A percentile compares a stretch with the other conserved stretches of the same genome.
Conservation (phyloP, 164 flowering plant species). For the Liriodendron chinense region DNA sequence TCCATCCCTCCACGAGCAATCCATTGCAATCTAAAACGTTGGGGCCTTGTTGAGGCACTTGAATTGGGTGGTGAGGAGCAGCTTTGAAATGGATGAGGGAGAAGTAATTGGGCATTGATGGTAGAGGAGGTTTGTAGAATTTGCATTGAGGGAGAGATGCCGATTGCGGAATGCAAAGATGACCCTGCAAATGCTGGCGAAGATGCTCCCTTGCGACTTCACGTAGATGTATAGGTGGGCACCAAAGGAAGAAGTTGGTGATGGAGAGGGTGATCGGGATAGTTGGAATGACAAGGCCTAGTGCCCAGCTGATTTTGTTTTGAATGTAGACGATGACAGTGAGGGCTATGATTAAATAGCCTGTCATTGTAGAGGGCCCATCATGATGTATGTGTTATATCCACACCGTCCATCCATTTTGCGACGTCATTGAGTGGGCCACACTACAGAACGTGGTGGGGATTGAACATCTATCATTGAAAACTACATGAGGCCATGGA, state of each 20-base stretch:
- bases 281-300: slow-evolving; percentile 70
- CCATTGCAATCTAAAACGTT: slow-evolving; percentile 28
- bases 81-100: not conserved
- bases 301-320: slow-evolving; percentile 60
- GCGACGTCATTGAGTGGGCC: no score
- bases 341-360: slow-evolving; percentile 47
- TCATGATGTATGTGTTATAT: not conserved
- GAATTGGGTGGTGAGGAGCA: slow-evolving; percentile 11
- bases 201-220: slow-evolving; percentile 65
- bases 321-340: slow-evolving; percentile 82
- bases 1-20: slow-evolving; percentile 36
- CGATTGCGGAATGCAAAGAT: slow-evolving; percentile 65
- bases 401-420: no score
- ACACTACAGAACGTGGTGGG: no score
- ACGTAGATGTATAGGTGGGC: slow-evolving; percentile 51
- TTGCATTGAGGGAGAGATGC: slow-evolving; percentile 11
- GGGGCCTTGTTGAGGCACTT: slow-evolving; percentile 13
- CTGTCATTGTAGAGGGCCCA: no score
- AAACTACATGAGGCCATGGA: no score
- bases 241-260: slow-evolving; percentile 59
- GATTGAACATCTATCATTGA: no score
- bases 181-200: slow-evolving; percentile 55
- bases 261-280: slow-evolving; percentile 50
- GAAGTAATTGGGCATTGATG: not conserved
- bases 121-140: slow-evolving; percentile 5